phyloP scores from a whole-genome alignment of 139 green algal genomes.

The Chloropicon primus region DNA sequence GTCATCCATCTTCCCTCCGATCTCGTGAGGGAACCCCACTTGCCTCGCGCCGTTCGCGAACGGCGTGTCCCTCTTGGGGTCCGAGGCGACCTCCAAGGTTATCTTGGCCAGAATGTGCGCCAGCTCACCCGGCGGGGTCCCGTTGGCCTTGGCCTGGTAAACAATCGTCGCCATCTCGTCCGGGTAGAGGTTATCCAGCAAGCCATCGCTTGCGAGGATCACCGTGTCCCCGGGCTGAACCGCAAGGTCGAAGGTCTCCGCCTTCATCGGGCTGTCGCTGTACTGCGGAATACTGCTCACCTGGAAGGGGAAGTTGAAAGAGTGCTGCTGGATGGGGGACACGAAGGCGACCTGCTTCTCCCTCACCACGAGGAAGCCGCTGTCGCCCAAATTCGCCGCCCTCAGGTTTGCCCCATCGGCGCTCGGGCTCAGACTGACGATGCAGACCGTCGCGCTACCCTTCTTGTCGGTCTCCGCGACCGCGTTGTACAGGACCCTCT shows the following conservation, averaged over 20 bases:
- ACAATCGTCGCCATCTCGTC: slow-evolving; percentile 65
- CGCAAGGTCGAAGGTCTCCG: slow-evolving; percentile 43
- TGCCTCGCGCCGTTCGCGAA: slow-evolving; percentile 63
- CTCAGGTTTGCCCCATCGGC: background rate
- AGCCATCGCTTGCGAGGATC: slow-evolving; percentile 77
- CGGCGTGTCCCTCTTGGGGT: slow-evolving; percentile 54
- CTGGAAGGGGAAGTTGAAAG: slow-evolving; percentile 98
- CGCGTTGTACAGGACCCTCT: background rate
- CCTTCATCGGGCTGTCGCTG: slow-evolving; percentile 22
- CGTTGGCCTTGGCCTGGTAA: slow-evolving; percentile 12
- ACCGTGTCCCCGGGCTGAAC: slow-evolving; percentile 76
- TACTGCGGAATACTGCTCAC: slow-evolving; percentile 44
- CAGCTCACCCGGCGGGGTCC: slow-evolving; percentile 18
- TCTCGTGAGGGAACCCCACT: slow-evolving; percentile 9
- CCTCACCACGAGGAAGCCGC: slow-evolving; percentile 59
- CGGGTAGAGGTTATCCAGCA: slow-evolving; percentile 97
- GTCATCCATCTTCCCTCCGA: slow-evolving; percentile 55
- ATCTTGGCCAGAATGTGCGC: slow-evolving; percentile 33
- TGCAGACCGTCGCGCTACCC: background rate
- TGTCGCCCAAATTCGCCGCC: slow-evolving; percentile 69
- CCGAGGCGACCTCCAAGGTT: slow-evolving; percentile 31
- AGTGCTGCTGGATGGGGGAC: slow-evolving; percentile 84
- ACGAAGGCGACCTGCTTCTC: slow-evolving; percentile 51
- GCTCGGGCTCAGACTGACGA: background rate
- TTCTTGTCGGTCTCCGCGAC: background rate